These are phyloP conservation scores for Talaromyces sp. DNA, from an alignment of 2,329 filamentous ascomycete genomes.

Conservation along the genomic window DNA sequence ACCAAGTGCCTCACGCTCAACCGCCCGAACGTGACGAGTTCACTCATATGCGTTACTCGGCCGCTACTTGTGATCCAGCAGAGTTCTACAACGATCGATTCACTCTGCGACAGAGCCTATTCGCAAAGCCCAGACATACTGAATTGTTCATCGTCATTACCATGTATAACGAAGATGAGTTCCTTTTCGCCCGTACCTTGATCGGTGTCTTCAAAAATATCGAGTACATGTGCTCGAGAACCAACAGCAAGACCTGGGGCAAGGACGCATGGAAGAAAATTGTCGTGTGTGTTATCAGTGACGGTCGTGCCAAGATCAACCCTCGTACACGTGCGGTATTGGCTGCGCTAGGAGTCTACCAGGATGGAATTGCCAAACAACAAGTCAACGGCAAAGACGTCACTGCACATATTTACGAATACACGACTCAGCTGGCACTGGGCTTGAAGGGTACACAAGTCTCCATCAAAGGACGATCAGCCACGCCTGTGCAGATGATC, in stretches of 20 bases:
- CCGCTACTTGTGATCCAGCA: constrained; percentile 87
- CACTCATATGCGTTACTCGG: constrained; percentile 80
- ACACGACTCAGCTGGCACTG: constrained; percentile 61
- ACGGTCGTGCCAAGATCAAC: constrained; percentile 96
- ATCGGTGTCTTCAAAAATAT: constrained; percentile 98
- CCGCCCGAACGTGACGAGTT: constrained; percentile 76
- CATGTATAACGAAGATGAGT: constrained; percentile 99
- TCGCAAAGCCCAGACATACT: constrained; percentile 86
- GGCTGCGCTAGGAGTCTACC: constrained; percentile 91
- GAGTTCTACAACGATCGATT: constrained; percentile 88
- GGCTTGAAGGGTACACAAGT: constrained; percentile 89
- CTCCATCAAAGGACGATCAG: constrained; percentile 71
- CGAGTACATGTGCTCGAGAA: constrained; percentile 93
- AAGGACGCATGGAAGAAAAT: constrained; percentile 99
- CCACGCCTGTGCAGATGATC: constrained; percentile 89
- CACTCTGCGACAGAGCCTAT: constrained; percentile 84
- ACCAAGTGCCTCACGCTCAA: constrained; percentile 78
- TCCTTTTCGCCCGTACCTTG: constrained; percentile 93
- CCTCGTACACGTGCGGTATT: constrained; percentile 82
- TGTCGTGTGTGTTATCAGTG: constrained; percentile 94
- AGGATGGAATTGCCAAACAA: constrained; percentile 97
- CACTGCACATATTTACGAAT: constrained; percentile 93
- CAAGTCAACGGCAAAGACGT: constrained; percentile 96
- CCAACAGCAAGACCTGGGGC: constrained; percentile 94
- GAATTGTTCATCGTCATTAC: constrained; percentile 95